Conservation (phyloP, 805 yeast species). For the Candida coleopterorum region DNA sequence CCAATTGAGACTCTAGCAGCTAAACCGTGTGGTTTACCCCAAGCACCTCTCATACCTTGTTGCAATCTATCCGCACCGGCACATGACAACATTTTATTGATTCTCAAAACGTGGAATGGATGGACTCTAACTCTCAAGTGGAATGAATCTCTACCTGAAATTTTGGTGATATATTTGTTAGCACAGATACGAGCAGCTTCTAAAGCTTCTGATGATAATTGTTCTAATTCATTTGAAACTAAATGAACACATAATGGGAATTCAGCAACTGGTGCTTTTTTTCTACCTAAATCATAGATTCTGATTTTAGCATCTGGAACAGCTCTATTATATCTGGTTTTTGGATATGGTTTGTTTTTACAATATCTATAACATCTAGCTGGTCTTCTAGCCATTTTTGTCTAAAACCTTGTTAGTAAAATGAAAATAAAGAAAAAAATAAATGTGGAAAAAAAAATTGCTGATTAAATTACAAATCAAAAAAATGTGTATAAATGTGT, state of each 20-base stretch:
- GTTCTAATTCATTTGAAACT: conserved; percentile 99
- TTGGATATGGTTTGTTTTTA: conserved; percentile 99
- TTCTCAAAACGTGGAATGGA: conserved; percentile 99
- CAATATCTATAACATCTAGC: conserved; percentile 99
- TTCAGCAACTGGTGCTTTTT: conserved; percentile 99
- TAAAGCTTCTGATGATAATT: conserved; percentile 98
- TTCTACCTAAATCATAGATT: conserved; percentile 98
- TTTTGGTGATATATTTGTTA: conserved; percentile 97
- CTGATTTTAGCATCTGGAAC: conserved; percentile 99
- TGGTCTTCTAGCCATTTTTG: conserved; percentile 99
- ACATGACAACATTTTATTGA: conserved; percentile 99
- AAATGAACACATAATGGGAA: conserved; percentile 99
- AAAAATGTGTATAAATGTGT: neutral
- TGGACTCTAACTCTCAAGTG: conserved; percentile 99
- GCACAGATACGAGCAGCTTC: conserved; percentile 99
- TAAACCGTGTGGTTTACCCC: conserved; percentile 99
- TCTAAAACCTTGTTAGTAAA: conserved; percentile 13
- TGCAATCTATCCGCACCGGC: conserved; percentile 99
- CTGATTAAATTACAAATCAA: conserved; percentile 1
- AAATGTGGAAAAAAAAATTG: neutral
- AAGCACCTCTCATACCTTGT: conserved; percentile 99
- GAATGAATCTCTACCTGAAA: conserved; percentile 99
- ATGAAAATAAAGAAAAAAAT: neutral
- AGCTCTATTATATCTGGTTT: conserved; percentile 99
- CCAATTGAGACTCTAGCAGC: conserved; percentile 99